phyloP scores from a whole-genome alignment of 257 asterid genomes.

The Ballota nigra region DNA sequence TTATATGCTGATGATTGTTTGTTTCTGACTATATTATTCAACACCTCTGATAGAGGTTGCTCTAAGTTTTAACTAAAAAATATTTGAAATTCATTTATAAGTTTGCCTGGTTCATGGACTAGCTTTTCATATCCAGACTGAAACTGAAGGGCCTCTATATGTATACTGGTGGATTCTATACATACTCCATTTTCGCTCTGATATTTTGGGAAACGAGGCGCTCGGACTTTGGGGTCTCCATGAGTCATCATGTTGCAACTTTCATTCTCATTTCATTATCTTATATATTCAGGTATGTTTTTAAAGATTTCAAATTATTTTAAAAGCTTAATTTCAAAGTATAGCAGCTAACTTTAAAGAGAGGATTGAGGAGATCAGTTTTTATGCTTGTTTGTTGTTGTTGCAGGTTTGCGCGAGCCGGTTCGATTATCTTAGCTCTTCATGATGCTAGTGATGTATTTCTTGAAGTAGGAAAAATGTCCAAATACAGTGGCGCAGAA shows the following conservation, averaged over 20 bases:
- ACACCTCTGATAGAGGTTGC: not conserved
- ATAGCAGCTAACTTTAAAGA: conserved; percentile 6
- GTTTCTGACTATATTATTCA: not conserved
- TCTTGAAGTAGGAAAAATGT: conserved; percentile 97
- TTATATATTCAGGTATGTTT: conserved; percentile 68
- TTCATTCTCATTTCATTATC: conserved; percentile 76
- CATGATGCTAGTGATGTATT: conserved; percentile 98
- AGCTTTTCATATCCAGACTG: conserved; percentile 51
- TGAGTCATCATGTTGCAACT: conserved; percentile 94
- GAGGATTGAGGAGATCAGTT: not conserved
- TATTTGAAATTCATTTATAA: not conserved
- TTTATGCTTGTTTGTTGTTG: conserved; percentile 11
- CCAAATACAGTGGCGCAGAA: conserved; percentile 93
- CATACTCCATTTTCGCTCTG: conserved; percentile 92
- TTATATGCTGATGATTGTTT: conserved; percentile 13
- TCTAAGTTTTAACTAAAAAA: not conserved
- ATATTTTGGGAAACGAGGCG: conserved; percentile 98
- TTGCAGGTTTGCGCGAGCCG: conserved; percentile 91
- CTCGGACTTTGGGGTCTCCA: conserved; percentile 95
- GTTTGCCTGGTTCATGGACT: conserved; percentile 16
- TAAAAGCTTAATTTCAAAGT: not conserved
- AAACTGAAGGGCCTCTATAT: conserved; percentile 87
- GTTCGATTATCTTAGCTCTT: conserved; percentile 89
- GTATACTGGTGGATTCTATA: conserved; percentile 89
- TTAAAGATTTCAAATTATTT: conserved; percentile 17